Evolutionary conservation across 2,329 filamentous ascomycete species (phyloP).

Genomic region (Aureobasidium sp.): DNA sequence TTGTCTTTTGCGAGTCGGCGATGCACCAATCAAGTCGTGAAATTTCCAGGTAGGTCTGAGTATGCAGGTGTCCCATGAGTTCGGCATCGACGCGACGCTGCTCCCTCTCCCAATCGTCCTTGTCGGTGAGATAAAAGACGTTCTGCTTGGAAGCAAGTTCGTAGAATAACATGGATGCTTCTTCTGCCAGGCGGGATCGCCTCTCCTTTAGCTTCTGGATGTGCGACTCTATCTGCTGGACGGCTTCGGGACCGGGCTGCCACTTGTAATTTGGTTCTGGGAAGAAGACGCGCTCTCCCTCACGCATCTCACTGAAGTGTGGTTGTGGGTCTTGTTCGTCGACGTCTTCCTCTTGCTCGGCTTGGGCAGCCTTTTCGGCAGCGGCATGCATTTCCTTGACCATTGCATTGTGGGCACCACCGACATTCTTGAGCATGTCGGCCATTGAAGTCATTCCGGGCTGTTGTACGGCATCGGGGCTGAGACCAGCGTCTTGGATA

Average conservation of each 20-base stretch:
- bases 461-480: background rate
- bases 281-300: constrained; percentile 15
- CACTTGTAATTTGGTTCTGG: constrained; percentile 16
- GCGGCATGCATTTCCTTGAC: background rate
- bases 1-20: constrained; percentile 18
- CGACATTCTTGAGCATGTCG: background rate
- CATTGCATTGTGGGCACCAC: background rate
- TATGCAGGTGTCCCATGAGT: constrained; percentile 15
- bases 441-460: background rate
- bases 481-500: background rate
- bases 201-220: constrained; percentile 10
- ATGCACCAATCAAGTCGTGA: constrained; percentile 19
- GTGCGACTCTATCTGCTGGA: constrained; percentile 13
- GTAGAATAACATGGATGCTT: constrained; percentile 17
- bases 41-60: constrained; percentile 15
- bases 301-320: constrained; percentile 14
- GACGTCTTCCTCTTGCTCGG: background rate
- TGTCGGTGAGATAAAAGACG: constrained; percentile 10
- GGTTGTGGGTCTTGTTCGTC: constrained; percentile 15
- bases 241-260: constrained; percentile 1
- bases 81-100: constrained; percentile 11
- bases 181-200: constrained; percentile 7
- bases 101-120: background rate
- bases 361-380: background rate
- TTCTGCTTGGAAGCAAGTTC: constrained; percentile 16